These are phyloP conservation scores for Boletellus dicymbophilus DNA, from an alignment of 1,284 basidiomycete genomes.

Conservation along the genomic window DNA sequence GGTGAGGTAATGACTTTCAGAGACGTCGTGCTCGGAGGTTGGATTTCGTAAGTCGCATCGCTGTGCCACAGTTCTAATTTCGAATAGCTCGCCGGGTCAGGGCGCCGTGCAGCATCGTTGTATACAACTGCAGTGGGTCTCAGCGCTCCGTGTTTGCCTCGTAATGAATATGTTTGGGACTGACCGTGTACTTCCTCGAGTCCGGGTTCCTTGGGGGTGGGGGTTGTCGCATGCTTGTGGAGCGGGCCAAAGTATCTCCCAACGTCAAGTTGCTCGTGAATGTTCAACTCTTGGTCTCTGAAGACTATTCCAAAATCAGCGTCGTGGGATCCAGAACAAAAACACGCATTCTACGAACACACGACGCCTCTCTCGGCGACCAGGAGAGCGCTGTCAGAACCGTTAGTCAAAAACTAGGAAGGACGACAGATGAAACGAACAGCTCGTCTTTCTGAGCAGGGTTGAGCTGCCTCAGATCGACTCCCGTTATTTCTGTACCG, in stretches of 20 bases:
- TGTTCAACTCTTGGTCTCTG: constrained; percentile 69
- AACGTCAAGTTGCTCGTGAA: constrained; percentile 73
- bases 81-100: constrained; percentile 70
- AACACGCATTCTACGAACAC: constrained; percentile 45
- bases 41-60: constrained; percentile 79
- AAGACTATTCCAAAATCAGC: constrained; percentile 50
- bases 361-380: constrained; percentile 71
- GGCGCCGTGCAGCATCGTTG: constrained; percentile 67
- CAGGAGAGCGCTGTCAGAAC: constrained; percentile 53
- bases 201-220: constrained; percentile 67
- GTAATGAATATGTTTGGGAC: constrained; percentile 19
- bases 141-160: constrained; percentile 4
- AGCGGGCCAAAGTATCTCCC: constrained; percentile 76
- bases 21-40: constrained; percentile 72
- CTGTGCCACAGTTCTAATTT: constrained; percentile 83
- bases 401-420: not conserved
- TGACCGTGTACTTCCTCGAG: constrained; percentile 79
- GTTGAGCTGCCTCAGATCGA: constrained; percentile 63
- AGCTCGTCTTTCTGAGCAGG: constrained; percentile 68
- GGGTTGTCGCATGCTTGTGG: constrained; percentile 83
- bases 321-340: not conserved
- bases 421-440: constrained; percentile 35
- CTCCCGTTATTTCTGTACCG: constrained; percentile 63
- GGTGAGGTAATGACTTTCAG: constrained; percentile 67
- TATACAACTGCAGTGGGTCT: constrained; percentile 54